Percentiles rank a stretch among this genome's conserved stretches.
Conservation (phyloP, 2,329 filamentous ascomycete genomes). For the Verticillium isaacii region DNA sequence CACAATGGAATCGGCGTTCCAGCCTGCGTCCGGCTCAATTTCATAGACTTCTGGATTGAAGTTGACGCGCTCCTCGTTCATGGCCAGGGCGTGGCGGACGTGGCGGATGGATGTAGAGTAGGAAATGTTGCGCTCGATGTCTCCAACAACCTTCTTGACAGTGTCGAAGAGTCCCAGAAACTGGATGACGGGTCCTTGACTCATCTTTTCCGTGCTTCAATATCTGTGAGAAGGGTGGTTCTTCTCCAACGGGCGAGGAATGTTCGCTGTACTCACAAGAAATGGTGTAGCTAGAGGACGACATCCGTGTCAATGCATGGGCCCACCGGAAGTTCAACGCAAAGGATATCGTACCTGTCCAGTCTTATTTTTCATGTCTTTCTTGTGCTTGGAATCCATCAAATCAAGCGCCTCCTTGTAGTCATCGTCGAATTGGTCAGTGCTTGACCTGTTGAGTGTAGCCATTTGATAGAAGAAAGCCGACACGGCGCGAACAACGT, state of each 20-base stretch:
- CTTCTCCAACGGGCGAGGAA: too few relatives aligned
- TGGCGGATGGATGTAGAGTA: slow-evolving; percentile 27
- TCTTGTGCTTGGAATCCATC: slow-evolving; percentile 1
- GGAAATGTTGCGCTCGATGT: slow-evolving; percentile 21
- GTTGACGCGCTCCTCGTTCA: too few relatives aligned
- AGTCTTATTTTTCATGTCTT: not conserved
- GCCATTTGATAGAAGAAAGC: slow-evolving; percentile 28
- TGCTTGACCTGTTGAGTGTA: not conserved
- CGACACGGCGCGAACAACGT: slow-evolving; percentile 31
- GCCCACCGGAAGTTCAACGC: not conserved
- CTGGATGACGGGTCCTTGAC: too few relatives aligned
- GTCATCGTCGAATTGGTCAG: slow-evolving; percentile 1
- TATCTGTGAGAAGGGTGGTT: too few relatives aligned
- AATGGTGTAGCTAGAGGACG: slow-evolving; percentile 15
- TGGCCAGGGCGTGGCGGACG: not conserved
- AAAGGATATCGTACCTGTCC: slow-evolving; percentile 10
- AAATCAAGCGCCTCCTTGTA: not conserved
- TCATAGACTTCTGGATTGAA: too few relatives aligned
- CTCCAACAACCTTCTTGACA: slow-evolving; percentile 20
- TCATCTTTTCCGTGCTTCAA: too few relatives aligned
- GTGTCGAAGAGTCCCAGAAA: slow-evolving; percentile 23
- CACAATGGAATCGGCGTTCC: slow-evolving; percentile 20
- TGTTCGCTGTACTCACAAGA: slow-evolving; percentile 15
- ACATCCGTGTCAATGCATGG: not conserved
- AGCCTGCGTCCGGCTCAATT: not conserved